Evolutionary conservation across 1,284 basidiomycete species (phyloP), one percentile per base, ranked within the genome.

Genomic region (Pseudomicrostroma phylloplanum): DNA sequence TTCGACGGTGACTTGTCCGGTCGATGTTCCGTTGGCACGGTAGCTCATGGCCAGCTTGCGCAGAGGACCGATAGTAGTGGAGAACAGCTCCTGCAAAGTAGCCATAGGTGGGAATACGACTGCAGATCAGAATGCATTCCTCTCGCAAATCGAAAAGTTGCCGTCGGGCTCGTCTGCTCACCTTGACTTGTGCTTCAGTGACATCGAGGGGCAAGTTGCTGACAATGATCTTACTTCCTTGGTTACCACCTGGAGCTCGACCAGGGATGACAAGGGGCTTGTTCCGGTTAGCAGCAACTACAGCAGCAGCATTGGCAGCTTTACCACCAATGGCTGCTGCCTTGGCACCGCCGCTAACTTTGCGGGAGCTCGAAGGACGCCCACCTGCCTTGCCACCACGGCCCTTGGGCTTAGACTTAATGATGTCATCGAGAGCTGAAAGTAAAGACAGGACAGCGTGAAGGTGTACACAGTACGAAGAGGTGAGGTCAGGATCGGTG

Each of bases 131-230:
- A 9, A 11, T 59, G 56, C 58, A n/a, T 61, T 21, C 26, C 58
- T 15, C 23, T 12, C 39, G 6, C 6, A 55, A 25, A 40, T 36
- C 30, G 30, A 36, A 36, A 9, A 36, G 30, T 36, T 9, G 30
- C 30, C 9, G 3, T 36, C 30, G 9, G 9, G 30, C 30, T 36
- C 9, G 3, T 21, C 21, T 25, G 19, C 59, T 54, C 84, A 70
- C 74, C 96, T 89, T 91, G 80, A 98, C 87, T 81, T 96, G 91
- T 23, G 84, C 82, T 80, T 98, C 94, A 71, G 91, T 93, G 57
- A 98, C 94, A 79, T 98, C 94, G n/a, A 81, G 79, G 36, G 94
- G 94, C 61, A 98, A 86, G 80, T 96, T 96, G 72, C 90, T 92
- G 66, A 98, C 91, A 74, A 97, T 92, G 74, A 97, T 94, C 83